Base-by-base conservation (phyloP, 1,284 basidiomycete species). In the Trametes pubescens region DNA sequence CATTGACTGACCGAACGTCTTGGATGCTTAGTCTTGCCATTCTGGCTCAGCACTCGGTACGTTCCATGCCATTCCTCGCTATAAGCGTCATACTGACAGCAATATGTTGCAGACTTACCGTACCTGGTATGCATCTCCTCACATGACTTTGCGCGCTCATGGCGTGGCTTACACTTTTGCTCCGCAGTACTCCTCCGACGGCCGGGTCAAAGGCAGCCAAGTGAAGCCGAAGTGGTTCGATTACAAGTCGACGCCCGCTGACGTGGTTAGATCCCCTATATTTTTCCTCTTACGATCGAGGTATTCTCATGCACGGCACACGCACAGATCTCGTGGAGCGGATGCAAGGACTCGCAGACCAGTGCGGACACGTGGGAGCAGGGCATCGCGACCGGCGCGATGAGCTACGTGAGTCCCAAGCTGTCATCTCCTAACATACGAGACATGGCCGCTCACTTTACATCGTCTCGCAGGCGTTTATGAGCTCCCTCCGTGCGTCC, bases 321-420 rank as follows among this genome's bases (percentile, higher is more conserved):
- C 5, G 13, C 35, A 51, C 11, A 85, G 83, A 90, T 93, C 35
- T 88, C 87, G 14, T 96, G 90, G 87, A 92, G 91, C 71, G 96
- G 95, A 6, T 98, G 96, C 79, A 96, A 95, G 73, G 96, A 98
- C 74, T 86, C 88, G 16, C 95, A 98, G 78, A 98, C 96, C 10
- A 94, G 92, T 72, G 96, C 96, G 14, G 96, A 98, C 74, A 91
- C 95, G 0, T 81, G 83, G 58, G 93, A 96, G 76, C 86, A 86
- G 4, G 94, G 94, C 1, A 81, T 84, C 59, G 94, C 91, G 5
- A 95, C 93, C 1, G 96, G 96, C 49, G 94, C 94, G 1, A 96
- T 96, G 94, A 91, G 87, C 74, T 88, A 83, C 70, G 89, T 91
- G 69, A 52, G 86, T 81, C 22, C 24, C n/a, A n/a, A n/a, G n/a